phyloP scores from a whole-genome alignment of 106 monocot genomes.

The Platanthera guangdongensis region DNA sequence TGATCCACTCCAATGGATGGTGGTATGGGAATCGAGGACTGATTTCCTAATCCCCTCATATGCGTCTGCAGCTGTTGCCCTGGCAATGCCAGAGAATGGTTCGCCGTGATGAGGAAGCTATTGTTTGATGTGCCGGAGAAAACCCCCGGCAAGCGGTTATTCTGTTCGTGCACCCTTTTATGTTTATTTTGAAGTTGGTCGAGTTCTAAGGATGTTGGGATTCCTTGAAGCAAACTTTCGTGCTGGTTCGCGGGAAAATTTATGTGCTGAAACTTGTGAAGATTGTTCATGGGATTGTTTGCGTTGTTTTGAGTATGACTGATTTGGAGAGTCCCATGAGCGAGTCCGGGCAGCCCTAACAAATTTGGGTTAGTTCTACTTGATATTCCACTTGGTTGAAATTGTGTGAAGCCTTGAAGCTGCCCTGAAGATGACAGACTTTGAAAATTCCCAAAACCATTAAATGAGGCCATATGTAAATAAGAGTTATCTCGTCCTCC shows the following conservation, averaged over 20 bases:
- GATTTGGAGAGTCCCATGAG: conserved; percentile 27
- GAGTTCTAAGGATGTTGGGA: conserved; percentile 31
- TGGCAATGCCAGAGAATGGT: conserved; percentile 27
- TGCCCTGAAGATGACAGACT: background rate
- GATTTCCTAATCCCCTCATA: conserved; percentile 19
- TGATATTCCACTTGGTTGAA: conserved; percentile 38
- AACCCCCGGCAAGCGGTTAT: conserved; percentile 13
- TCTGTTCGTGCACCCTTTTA: conserved; percentile 19
- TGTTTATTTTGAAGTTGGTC: conserved; percentile 36
- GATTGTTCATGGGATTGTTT: conserved; percentile 25
- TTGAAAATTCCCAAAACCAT: conserved; percentile 36
- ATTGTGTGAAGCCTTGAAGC: conserved; percentile 17
- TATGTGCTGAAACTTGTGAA: conserved; percentile 31
- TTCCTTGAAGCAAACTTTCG: conserved; percentile 30
- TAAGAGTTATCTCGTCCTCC: conserved; percentile 43
- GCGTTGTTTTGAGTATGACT: conserved; percentile 12
- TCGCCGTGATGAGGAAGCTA: conserved; percentile 26
- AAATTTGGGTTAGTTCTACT: conserved; percentile 23
- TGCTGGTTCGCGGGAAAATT: conserved; percentile 29
- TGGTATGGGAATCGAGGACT: conserved; percentile 14
- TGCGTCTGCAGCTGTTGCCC: conserved; percentile 18
- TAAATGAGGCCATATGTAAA: conserved; percentile 36
- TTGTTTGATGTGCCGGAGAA: conserved; percentile 17
- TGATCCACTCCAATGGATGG: conserved; percentile 23
- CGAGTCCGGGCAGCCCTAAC: conserved; percentile 34